These are phyloP conservation scores for Martensiomyces pterosporus DNA, from an alignment of 192 early-diverging fungal genomes.

Conservation along the genomic window DNA sequence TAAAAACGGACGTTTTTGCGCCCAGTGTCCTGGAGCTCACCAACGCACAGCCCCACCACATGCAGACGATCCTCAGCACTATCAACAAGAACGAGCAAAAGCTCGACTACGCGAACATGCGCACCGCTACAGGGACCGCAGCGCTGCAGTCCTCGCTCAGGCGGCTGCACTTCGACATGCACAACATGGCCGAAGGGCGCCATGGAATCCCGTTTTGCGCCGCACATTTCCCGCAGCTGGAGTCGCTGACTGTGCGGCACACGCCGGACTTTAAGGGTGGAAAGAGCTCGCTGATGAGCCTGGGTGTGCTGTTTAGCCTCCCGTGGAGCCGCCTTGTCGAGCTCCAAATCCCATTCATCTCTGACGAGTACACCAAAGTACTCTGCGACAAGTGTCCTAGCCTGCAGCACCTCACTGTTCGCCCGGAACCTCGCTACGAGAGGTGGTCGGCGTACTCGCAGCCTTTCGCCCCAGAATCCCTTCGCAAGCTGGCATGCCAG, in stretches of 20 bases:
- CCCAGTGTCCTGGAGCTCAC: slow-evolving; percentile 21
- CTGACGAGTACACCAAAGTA: slow-evolving; percentile 18
- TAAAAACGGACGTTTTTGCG: slow-evolving; percentile 43
- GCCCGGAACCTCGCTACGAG: slow-evolving; percentile 44
- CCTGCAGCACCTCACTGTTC: slow-evolving; percentile 30
- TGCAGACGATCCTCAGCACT: slow-evolving; percentile 25
- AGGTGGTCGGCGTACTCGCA: slow-evolving; percentile 43
- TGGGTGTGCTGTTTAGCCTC: slow-evolving; percentile 41
- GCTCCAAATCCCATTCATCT: slow-evolving; percentile 40
- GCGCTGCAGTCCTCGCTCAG: slow-evolving; percentile 44
- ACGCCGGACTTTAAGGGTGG: slow-evolving; percentile 35
- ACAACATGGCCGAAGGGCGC: slow-evolving; percentile 31
- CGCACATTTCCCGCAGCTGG: slow-evolving; percentile 38
- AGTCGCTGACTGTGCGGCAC: slow-evolving; percentile 32
- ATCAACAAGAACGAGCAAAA: slow-evolving; percentile 36
- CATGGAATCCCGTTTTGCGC: slow-evolving; percentile 37
- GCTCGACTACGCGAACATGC: slow-evolving; percentile 37
- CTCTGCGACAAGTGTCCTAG: slow-evolving; percentile 40
- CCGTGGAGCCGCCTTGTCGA: slow-evolving; percentile 35
- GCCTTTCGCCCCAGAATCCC: slow-evolving; percentile 27
- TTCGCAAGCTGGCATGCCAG: slow-evolving; percentile 26
- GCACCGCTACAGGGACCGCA: slow-evolving; percentile 20
- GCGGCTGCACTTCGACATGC: slow-evolving; percentile 29
- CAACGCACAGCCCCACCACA: slow-evolving; percentile 30
- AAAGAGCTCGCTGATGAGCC: slow-evolving; percentile 22